phyloP scores from a whole-genome alignment of 495 filamentous ascomycete genomes.

The Neurospora sp. region DNA sequence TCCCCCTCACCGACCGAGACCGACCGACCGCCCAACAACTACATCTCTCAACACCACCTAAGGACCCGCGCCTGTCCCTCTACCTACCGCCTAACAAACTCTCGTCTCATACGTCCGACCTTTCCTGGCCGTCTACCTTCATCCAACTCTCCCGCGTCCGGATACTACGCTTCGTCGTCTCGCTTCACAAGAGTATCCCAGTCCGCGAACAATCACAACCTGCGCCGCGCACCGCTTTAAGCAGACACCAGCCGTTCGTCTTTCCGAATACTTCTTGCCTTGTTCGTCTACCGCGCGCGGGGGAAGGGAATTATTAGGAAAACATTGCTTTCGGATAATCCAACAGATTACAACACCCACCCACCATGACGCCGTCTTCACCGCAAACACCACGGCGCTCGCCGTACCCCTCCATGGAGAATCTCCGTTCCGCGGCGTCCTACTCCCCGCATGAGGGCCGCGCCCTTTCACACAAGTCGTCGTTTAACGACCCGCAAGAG shows the following conservation, averaged over 20 bases:
- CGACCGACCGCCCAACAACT: background rate
- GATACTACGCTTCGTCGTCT: background rate
- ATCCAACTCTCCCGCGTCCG: background rate
- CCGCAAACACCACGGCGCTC: conserved; percentile 58
- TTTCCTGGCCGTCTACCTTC: background rate
- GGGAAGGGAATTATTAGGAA: background rate
- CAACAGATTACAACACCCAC: background rate
- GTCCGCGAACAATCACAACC: background rate
- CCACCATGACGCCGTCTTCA: conserved; percentile 28
- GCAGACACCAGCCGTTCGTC: background rate
- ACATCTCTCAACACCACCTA: background rate
- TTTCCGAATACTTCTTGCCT: background rate
- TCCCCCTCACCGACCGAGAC: background rate
- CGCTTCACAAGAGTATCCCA: background rate
- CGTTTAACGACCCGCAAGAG: conserved; percentile 21
- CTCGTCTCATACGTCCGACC: background rate
- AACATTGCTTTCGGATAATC: background rate
- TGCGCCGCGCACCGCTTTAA: background rate
- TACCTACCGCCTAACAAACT: background rate
- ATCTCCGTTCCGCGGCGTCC: conserved; percentile 41
- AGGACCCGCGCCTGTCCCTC: background rate
- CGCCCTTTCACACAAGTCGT: conserved; percentile 44
- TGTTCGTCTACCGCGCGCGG: background rate
- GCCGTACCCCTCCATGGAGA: conserved; percentile 52
- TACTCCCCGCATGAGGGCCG: conserved; percentile 29